Evolutionary conservation across 2,329 filamentous ascomycete genomes (phyloP).

Genomic region (Emergomyces pasteurianus): DNA sequence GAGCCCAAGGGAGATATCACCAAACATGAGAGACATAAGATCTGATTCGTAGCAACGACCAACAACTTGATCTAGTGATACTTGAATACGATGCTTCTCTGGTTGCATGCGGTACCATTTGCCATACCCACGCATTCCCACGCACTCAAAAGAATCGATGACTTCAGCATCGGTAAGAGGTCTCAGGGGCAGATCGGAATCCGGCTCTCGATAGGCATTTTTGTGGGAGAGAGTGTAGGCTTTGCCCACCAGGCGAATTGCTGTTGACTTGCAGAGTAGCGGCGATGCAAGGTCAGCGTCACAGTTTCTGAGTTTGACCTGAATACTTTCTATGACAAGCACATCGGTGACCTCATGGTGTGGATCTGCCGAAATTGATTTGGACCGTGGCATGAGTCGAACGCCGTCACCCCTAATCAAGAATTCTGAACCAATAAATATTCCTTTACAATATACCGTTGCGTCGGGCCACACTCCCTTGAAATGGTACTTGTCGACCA

Average conservation of each 20-base stretch:
- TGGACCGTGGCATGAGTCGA: slow-evolving; percentile 33
- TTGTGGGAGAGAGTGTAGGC: slow-evolving; percentile 32
- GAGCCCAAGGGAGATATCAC: slow-evolving; percentile 25
- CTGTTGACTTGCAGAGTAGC: slow-evolving; percentile 34
- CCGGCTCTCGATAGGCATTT: slow-evolving; percentile 15
- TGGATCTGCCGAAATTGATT: background rate
- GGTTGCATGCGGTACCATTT: slow-evolving; percentile 41
- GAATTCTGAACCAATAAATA: slow-evolving; percentile 47
- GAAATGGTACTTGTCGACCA: slow-evolving; percentile 42
- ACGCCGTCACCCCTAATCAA: slow-evolving; percentile 43
- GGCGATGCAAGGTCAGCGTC: slow-evolving; percentile 36
- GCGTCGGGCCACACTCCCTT: slow-evolving; percentile 44
- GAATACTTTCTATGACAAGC: slow-evolving; percentile 42
- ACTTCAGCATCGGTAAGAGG: slow-evolving; percentile 24
- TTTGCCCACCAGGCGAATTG: slow-evolving; percentile 39
- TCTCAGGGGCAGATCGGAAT: slow-evolving; percentile 11
- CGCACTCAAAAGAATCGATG: slow-evolving; percentile 24
- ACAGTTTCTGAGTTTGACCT: slow-evolving; percentile 38
- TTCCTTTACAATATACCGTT: slow-evolving; percentile 39
- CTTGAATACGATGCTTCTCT: slow-evolving; percentile 27
- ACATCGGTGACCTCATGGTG: slow-evolving; percentile 36
- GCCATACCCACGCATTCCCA: slow-evolving; percentile 36
- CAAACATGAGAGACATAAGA: slow-evolving; percentile 37
- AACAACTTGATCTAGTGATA: slow-evolving; percentile 42
- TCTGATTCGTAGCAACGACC: slow-evolving; percentile 44